Conservation (phyloP, 257 asterid species). For the Solanum peruvianum region DNA sequence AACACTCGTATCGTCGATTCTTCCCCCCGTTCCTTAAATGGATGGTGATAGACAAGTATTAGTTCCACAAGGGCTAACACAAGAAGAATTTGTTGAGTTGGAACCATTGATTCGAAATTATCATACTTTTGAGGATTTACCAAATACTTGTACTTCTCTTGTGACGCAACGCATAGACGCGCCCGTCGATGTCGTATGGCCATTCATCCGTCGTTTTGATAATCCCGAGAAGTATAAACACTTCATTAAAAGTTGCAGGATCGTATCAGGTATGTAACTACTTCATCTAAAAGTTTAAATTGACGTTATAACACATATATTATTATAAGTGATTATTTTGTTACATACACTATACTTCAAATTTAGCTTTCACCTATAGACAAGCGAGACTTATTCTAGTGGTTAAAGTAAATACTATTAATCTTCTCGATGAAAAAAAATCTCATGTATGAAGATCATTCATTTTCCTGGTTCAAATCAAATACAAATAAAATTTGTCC, state of each 20-base stretch:
- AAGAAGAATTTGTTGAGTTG: conserved; percentile 43
- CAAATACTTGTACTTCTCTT: conserved; percentile 66
- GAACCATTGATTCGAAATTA: conserved; percentile 32
- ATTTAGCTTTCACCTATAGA: background rate
- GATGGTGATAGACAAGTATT: conserved; percentile 15
- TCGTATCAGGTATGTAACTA: background rate
- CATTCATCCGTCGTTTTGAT: conserved; percentile 68
- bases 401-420: background rate
- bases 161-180: conserved; percentile 62
- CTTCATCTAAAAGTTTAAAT: background rate
- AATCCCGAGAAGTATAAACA: conserved; percentile 83
- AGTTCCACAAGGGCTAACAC: conserved; percentile 37
- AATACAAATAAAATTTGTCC: background rate
- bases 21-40: background rate
- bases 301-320: background rate
- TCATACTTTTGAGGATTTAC: conserved; percentile 54
- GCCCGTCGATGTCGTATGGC: conserved; percentile 66
- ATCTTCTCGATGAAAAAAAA: background rate
- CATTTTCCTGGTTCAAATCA: background rate
- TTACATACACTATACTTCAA: background rate
- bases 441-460: background rate
- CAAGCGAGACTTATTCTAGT: background rate
- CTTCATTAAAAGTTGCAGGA: conserved; percentile 73
- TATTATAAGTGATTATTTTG: background rate
- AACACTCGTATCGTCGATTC: background rate